Conservation (phyloP, 2,329 filamentous ascomycete species). For the Colletotrichum truncatum region DNA sequence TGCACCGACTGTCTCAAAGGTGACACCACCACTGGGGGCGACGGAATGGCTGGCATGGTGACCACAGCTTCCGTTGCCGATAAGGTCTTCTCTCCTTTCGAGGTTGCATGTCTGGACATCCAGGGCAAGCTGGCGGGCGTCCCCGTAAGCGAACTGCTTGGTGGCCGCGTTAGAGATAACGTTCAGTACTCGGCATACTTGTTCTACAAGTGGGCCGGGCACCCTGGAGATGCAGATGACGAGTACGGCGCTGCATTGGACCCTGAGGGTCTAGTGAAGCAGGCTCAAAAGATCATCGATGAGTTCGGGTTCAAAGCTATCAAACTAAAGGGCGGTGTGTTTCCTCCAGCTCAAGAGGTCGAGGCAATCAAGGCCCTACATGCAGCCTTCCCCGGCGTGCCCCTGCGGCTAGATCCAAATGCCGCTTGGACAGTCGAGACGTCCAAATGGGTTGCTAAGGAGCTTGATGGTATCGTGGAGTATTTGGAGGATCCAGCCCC, state of each 20-base stretch:
- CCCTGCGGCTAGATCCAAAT: conserved; percentile 48
- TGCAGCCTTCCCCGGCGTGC: conserved; percentile 45
- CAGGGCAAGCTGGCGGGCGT: conserved; percentile 50
- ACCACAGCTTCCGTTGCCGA: conserved; percentile 50
- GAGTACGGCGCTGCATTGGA: conserved; percentile 49
- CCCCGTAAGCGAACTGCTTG: conserved; percentile 49
- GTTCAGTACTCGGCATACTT: conserved; percentile 54
- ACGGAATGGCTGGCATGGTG: conserved; percentile 66
- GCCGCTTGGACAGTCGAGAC: conserved; percentile 50
- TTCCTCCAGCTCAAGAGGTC: conserved; percentile 48
- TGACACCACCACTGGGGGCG: conserved; percentile 57
- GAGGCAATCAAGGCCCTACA: conserved; percentile 48
- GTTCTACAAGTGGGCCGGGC: conserved; percentile 53
- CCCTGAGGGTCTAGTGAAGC: conserved; percentile 42
- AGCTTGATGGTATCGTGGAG: conserved; percentile 46
- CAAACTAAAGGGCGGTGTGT: conserved; percentile 53
- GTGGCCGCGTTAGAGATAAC: conserved; percentile 47
- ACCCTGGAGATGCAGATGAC: conserved; percentile 48
- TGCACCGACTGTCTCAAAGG: conserved; percentile 76
- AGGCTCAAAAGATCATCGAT: conserved; percentile 47
- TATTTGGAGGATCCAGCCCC: conserved; percentile 51
- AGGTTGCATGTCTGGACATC: conserved; percentile 52
- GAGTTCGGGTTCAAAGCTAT: conserved; percentile 54
- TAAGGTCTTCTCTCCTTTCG: conserved; percentile 52
- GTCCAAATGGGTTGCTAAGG: conserved; percentile 48